These are phyloP conservation scores for Paecilomyces sp. DNA, from an alignment of 2,329 filamentous ascomycete species.

Conservation along the genomic window DNA sequence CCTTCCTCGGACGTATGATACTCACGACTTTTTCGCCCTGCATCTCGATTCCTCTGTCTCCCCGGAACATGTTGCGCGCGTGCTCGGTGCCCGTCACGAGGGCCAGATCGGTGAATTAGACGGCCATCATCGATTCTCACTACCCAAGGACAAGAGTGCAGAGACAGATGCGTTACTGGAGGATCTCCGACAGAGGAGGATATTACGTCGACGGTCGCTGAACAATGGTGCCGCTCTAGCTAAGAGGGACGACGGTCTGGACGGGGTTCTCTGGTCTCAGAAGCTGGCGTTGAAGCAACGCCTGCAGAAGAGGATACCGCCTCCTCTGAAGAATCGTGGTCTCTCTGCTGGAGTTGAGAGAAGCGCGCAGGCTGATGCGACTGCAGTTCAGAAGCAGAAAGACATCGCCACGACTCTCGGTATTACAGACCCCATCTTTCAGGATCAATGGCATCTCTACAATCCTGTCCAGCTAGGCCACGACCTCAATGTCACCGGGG, in stretches of 20 bases:
- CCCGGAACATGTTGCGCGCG: conserved; percentile 61
- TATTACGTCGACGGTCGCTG: conserved; percentile 49
- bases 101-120: conserved; percentile 70
- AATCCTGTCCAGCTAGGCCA: conserved; percentile 76
- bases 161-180: conserved; percentile 45
- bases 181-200: conserved; percentile 50
- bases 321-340: conserved; percentile 30
- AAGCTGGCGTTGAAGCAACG: conserved; percentile 64
- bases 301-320: conserved; percentile 52
- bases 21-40: conserved; percentile 88
- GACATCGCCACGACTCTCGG: conserved; percentile 58
- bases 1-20: conserved; percentile 63
- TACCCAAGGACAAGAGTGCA: conserved; percentile 52
- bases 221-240: conserved; percentile 6
- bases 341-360: conserved; percentile 23
- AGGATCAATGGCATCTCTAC: conserved; percentile 90
- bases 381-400: conserved; percentile 52
- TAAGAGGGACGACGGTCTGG: conserved; percentile 49
- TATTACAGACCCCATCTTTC: conserved; percentile 85
- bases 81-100: conserved; percentile 71
- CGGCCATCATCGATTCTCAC: conserved; percentile 79
- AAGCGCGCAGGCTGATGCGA: conserved; percentile 20
- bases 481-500: conserved; percentile 90
- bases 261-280: conserved; percentile 68
- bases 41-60: conserved; percentile 63